Percentiles rank a stretch among this genome's conserved stretches.
phyloP scores from a whole-genome alignment of 2,329 filamentous ascomycete species.

The Huntiella bhutanensis region DNA sequence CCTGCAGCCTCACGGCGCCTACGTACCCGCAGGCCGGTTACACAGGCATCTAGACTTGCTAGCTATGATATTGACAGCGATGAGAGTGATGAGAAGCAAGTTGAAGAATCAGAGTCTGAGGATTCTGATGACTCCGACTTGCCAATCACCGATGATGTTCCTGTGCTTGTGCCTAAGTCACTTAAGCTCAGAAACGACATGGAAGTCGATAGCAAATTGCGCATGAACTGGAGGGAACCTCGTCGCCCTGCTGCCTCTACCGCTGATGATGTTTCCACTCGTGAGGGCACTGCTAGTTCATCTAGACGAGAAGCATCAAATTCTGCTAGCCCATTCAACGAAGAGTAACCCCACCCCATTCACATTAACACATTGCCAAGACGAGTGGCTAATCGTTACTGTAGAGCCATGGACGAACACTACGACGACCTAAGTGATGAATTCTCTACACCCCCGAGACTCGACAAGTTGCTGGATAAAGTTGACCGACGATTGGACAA shows the following conservation, averaged over 20 bases:
- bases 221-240: conserved; percentile 10
- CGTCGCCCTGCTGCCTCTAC: neutral
- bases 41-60: neutral
- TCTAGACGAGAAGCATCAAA: no score
- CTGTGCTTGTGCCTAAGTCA: conserved; percentile 8
- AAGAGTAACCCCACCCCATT: no score
- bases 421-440: neutral
- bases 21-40: neutral
- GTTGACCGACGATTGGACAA: neutral
- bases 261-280: no score
- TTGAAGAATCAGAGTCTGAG: neutral
- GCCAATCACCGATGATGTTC: conserved; percentile 3
- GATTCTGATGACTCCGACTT: conserved; percentile 1
- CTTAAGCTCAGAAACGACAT: conserved; percentile 8
- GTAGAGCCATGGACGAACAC: neutral
- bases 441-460: neutral
- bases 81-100: neutral
- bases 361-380: no score
- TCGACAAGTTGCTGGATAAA: neutral
- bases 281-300: no score
- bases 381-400: no score
- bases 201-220: conserved; percentile 7
- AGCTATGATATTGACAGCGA: neutral
- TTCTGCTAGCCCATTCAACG: no score
- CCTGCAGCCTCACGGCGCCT: neutral